phyloP scores from a whole-genome alignment of 2,329 filamentous ascomycete genomes.

The Chalara sp. region DNA sequence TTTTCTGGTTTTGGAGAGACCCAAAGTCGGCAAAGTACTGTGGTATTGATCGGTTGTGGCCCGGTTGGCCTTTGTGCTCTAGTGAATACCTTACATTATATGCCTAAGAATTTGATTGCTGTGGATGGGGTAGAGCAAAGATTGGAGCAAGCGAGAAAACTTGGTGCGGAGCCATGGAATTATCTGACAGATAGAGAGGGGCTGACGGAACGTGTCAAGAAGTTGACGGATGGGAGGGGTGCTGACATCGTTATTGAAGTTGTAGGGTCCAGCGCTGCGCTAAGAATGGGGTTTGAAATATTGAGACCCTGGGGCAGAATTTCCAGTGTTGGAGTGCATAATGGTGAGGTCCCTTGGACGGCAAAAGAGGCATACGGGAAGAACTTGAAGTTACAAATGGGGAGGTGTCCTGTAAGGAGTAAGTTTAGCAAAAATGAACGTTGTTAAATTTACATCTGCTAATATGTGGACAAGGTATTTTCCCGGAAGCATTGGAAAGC shows the following conservation, averaged over 20 bases:
- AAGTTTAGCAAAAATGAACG: slow-evolving; percentile 49
- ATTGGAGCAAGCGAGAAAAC: slow-evolving; percentile 61
- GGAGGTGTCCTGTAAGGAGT: slow-evolving; percentile 68
- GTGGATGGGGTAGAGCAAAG: slow-evolving; percentile 72
- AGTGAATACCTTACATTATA: slow-evolving; percentile 67
- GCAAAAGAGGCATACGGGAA: slow-evolving; percentile 62
- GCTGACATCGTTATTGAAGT: slow-evolving; percentile 82
- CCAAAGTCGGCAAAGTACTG: slow-evolving; percentile 31
- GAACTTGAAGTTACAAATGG: slow-evolving; percentile 67
- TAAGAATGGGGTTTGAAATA: slow-evolving; percentile 65
- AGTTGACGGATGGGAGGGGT: slow-evolving; percentile 71
- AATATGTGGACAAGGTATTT: slow-evolving; percentile 61
- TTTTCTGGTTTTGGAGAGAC: slow-evolving; percentile 32
- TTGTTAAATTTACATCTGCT: slow-evolving; percentile 57
- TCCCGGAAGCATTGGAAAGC: slow-evolving; percentile 56
- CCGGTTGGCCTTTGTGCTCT: slow-evolving; percentile 75
- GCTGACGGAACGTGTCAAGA: slow-evolving; percentile 65
- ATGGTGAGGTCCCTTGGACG: slow-evolving; percentile 58
- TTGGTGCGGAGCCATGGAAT: slow-evolving; percentile 81
- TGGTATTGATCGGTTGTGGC: slow-evolving; percentile 79
- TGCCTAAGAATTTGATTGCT: slow-evolving; percentile 70
- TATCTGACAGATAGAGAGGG: slow-evolving; percentile 60
- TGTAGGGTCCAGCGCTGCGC: slow-evolving; percentile 61
- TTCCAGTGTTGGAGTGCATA: slow-evolving; percentile 30
- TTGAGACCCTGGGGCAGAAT: slow-evolving; percentile 67